Base-by-base conservation (phyloP, 108 stramenopile species). In the Poteriospumella lacustris region DNA sequence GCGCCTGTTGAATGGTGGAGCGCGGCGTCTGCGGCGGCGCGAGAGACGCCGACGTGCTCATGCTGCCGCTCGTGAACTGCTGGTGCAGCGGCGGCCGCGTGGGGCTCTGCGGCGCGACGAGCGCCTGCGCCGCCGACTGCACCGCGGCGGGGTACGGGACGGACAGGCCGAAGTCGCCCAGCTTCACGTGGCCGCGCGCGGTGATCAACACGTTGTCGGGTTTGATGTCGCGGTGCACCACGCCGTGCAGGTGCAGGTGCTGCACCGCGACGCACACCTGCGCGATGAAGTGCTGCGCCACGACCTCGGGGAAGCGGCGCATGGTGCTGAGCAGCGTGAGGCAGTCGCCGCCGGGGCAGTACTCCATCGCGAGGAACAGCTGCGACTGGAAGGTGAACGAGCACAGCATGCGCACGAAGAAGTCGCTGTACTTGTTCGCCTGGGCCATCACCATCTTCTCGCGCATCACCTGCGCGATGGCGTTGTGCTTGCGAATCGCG, bases 311-410 rank as follows among this genome's bases (percentile, higher is more conserved):
- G 42, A 73, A 73, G 26, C 41, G 38, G 9, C 42, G 26, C 33
- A 73, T 5, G 31, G 41, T 3, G 15, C 26, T 26, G 15, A 73
- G 41, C 31, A 73, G 28, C 5, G 43, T 42, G 9, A 73, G 24
- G 41, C 70, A 73, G 36, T 73, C 70, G 36, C 70, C 70, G 5
- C 70, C 70, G 5, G 26, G 70, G 15, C 26, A 34, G 42, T 73
- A 73, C 36, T 73, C 70, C 70, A 73, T 73, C 3, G 24, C 70
- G 3, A 73, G 26, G 41, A 73, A 73, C 3, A 73, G 28, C 26
- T 73, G 36, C 3, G 26, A 5, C 36, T 44, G 26, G 15, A 5
- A 42, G 9, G 26, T n/a, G 41, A 56, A 52, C 3, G 70, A 52
- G 3, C 9, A 73, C 5, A 52, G 36, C 26, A 73, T 26, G 28